These are phyloP conservation scores for Phytophthora ramorum DNA, from an alignment of 352 stramenopile species.

Conservation along the genomic window DNA sequence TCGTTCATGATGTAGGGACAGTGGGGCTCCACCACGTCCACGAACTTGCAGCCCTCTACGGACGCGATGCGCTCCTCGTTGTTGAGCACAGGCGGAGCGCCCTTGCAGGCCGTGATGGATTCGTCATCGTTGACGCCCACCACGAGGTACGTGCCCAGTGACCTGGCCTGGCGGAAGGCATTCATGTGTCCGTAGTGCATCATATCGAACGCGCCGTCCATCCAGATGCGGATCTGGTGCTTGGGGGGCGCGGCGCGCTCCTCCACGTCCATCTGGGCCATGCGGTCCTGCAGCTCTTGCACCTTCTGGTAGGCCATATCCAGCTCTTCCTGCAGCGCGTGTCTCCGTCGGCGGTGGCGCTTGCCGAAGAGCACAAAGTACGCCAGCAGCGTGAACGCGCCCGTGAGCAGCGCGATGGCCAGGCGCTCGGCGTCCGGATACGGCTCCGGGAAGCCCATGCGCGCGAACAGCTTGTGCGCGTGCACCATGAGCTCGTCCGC, in stretches of 20 bases:
- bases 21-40: slow-evolving; percentile 97
- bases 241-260: slow-evolving; percentile 61
- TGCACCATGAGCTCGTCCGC: slow-evolving; percentile 77
- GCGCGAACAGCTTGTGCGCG: slow-evolving; percentile 71
- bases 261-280: slow-evolving; percentile 87
- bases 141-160: slow-evolving; percentile 97
- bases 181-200: slow-evolving; percentile 99
- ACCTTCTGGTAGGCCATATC: slow-evolving; percentile 81
- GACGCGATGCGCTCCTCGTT: slow-evolving; percentile 97
- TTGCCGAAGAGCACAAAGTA: slow-evolving; percentile 92
- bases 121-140: slow-evolving; percentile 99
- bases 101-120: slow-evolving; percentile 97
- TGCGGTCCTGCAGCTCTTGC: slow-evolving; percentile 85
- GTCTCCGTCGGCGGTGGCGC: slow-evolving; percentile 73
- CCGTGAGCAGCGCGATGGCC: slow-evolving; percentile 82
- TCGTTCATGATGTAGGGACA: slow-evolving; percentile 99
- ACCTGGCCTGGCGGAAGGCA: slow-evolving; percentile 96
- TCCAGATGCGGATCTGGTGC: slow-evolving; percentile 97
- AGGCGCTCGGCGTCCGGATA: slow-evolving; percentile 88
- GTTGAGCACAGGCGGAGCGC: slow-evolving; percentile 95
- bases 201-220: slow-evolving; percentile 99
- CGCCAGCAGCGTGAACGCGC: slow-evolving; percentile 80
- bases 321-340: slow-evolving; percentile 79
- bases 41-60: slow-evolving; percentile 98
- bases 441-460: slow-evolving; percentile 78